Evolutionary conservation across 2,329 filamentous ascomycete species (phyloP).

Genomic region (Colletotrichum navitas): DNA sequence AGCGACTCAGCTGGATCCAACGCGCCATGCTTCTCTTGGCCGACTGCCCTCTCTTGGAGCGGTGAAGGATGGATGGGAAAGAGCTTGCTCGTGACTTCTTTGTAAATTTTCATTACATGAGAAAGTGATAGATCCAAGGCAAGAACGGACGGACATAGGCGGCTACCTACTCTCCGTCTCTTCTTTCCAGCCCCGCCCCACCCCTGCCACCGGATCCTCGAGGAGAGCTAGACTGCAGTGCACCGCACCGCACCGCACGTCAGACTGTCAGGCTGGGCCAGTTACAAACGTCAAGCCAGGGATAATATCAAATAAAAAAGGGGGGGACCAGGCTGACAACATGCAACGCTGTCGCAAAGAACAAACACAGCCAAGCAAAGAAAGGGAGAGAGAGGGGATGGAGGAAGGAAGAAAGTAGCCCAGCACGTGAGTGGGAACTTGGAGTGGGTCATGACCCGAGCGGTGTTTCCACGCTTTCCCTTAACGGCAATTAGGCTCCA

Average conservation of each 20-base stretch:
- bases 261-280: not conserved
- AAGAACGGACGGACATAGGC: not conserved
- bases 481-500: conserved; percentile 11
- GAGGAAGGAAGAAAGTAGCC: not conserved
- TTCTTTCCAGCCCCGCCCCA: not conserved
- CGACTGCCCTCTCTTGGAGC: conserved; percentile 11
- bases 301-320: not conserved
- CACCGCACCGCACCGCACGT: not conserved
- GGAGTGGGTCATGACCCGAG: conserved; percentile 7
- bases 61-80: conserved; percentile 25
- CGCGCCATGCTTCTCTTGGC: conserved; percentile 19
- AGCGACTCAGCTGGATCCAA: conserved; percentile 3
- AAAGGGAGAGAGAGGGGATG: not conserved
- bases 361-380: conserved; percentile 13
- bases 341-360: conserved; percentile 3
- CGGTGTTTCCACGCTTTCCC: conserved; percentile 28
- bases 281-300: not conserved
- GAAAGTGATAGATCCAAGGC: not conserved
- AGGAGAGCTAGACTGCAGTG: not conserved
- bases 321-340: conserved; percentile 6
- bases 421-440: conserved; percentile 11
- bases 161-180: not conserved
- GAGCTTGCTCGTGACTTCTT: not conserved
- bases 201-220: not conserved
- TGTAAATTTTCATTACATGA: not conserved